These are phyloP conservation scores for Peronospora farinosa DNA, from an alignment of 352 stramenopile species.

Conservation along the genomic window DNA sequence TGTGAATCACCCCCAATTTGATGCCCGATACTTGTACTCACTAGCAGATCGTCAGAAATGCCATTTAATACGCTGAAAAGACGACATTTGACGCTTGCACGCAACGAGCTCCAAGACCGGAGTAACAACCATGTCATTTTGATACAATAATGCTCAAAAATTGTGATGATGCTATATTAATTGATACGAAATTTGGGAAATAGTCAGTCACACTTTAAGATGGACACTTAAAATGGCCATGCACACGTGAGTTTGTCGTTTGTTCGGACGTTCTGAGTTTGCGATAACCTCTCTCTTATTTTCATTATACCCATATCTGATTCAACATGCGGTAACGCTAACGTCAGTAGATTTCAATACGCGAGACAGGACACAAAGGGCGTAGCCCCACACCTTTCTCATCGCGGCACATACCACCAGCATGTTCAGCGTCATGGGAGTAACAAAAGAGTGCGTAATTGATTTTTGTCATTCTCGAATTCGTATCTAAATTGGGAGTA, in stretches of 20 bases:
- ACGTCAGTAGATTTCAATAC: not conserved
- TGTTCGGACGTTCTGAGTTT: constrained; percentile 16
- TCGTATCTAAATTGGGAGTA: not conserved
- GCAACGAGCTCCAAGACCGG: constrained; percentile 4
- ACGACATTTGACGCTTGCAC: constrained; percentile 12
- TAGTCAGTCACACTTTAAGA: constrained; percentile 7
- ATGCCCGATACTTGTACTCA: constrained; percentile 79
- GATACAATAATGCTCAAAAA: constrained; percentile 4
- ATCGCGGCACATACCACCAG: no score
- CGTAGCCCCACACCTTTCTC: not conserved
- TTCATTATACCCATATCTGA: constrained; percentile 16
- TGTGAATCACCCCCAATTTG: constrained; percentile 74
- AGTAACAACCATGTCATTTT: constrained; percentile 8
- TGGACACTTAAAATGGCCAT: no score
- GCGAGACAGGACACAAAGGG: constrained; percentile 4
- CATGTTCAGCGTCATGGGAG: constrained; percentile 18
- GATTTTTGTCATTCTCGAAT: not conserved
- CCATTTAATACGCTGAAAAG: constrained; percentile 58
- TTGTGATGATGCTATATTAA: constrained; percentile 8
- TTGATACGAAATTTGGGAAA: not conserved
- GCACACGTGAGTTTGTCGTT: constrained; percentile 2
- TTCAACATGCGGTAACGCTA: constrained; percentile 4
- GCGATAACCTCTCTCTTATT: not conserved
- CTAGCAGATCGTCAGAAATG: constrained; percentile 74
- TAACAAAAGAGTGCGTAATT: constrained; percentile 21